Evolutionary conservation across 176 grass and related monocot genomes (phyloP).

Genomic region (Ensete ventricosum): DNA sequence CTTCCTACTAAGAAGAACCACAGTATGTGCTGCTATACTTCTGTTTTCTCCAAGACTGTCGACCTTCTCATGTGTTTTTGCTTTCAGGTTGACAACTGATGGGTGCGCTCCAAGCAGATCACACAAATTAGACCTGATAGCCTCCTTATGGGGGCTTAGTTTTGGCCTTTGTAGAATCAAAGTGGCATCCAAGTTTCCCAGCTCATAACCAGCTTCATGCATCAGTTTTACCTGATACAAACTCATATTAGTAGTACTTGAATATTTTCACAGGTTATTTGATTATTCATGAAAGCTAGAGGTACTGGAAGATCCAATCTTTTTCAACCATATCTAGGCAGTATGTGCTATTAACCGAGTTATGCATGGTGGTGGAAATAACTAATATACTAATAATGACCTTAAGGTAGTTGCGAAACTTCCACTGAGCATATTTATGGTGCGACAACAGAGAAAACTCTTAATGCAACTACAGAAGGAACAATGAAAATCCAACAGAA

Average conservation of each 20-base stretch:
- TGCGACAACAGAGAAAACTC: too few species aligned
- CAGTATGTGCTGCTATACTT: slow-evolving; percentile 94
- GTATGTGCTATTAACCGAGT: neutral
- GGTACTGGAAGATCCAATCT: neutral
- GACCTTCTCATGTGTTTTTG: slow-evolving; percentile 93
- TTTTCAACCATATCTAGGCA: neutral
- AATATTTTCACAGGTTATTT: neutral
- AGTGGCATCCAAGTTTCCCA: slow-evolving; percentile 89
- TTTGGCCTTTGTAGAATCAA: slow-evolving; percentile 92
- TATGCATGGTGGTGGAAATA: neutral
- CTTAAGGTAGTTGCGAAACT: neutral
- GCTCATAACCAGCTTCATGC: slow-evolving; percentile 84
- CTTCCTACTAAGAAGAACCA: slow-evolving; percentile 76
- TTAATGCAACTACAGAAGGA: too few species aligned
- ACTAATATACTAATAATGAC: neutral
- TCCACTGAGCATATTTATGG: neutral
- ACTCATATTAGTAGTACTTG: neutral
- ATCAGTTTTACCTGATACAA: slow-evolving; percentile 82
- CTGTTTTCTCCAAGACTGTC: slow-evolving; percentile 96
- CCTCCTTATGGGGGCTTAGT: slow-evolving; percentile 85
- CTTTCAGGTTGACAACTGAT: slow-evolving; percentile 92
- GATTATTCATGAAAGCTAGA: neutral
- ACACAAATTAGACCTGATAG: slow-evolving; percentile 75
- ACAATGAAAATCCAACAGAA: too few species aligned
- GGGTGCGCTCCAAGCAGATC: slow-evolving; percentile 67